Conservation (phyloP, 495 filamentous ascomycete genomes). For the Corynascus novoguineensis region DNA sequence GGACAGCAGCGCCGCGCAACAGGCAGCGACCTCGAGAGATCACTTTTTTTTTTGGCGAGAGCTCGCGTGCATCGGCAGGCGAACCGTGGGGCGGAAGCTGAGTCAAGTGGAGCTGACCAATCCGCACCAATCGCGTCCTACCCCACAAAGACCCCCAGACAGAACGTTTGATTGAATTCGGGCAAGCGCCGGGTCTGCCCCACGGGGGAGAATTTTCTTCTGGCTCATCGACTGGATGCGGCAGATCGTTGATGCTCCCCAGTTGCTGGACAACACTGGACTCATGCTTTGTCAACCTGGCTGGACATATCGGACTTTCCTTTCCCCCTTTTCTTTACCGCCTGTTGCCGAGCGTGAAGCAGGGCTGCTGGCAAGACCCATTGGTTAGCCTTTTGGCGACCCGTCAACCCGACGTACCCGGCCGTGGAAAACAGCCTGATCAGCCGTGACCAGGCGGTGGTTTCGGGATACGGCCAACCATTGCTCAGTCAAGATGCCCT, state of each 20-base stretch:
- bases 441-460: neutral
- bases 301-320: neutral
- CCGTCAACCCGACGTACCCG: neutral
- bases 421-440: neutral
- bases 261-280: too few relatives aligned
- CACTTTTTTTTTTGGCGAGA: neutral
- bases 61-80: neutral
- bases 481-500: neutral
- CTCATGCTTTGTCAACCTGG: neutral
- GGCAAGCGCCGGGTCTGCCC: conserved; percentile 12
- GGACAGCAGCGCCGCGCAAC: conserved; percentile 3
- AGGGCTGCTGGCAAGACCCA: conserved; percentile 1
- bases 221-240: neutral
- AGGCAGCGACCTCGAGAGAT: conserved; percentile 1
- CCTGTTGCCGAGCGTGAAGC: neutral
- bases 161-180: conserved; percentile 8
- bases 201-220: conserved; percentile 16
- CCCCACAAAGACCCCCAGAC: conserved; percentile 17
- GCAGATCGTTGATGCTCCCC: neutral
- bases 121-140: conserved; percentile 10
- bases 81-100: conserved; percentile 11
- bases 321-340: neutral
- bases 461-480: conserved; percentile 4
- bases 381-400: neutral
- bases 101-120: neutral